A percentile compares a stretch with the other conserved stretches of the same genome.
Conservation (phyloP, 108 stramenopile genomes). For the Aureococcus anophagefferens region DNA sequence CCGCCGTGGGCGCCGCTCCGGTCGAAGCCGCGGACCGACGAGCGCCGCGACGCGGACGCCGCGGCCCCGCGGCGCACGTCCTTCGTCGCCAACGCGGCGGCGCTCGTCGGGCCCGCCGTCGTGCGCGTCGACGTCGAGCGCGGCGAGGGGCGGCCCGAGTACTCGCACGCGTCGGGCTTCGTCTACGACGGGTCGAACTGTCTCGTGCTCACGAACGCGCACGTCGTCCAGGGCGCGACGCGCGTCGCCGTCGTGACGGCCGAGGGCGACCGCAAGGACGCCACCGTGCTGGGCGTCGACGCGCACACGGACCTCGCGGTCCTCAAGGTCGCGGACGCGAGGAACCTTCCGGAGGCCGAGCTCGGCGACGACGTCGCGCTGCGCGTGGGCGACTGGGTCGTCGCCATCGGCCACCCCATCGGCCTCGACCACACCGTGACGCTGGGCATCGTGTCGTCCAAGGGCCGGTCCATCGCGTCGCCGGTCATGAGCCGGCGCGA, state of each 20-base stretch:
- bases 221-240: constrained; percentile 28
- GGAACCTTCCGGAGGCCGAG: no score
- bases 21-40: no score
- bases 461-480: constrained; percentile 17
- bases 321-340: constrained; percentile 12
- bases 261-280: constrained; percentile 28
- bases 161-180: constrained; percentile 33
- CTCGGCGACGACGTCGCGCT: constrained; percentile 1
- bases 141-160: background rate
- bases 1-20: background rate
- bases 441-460: constrained; percentile 36
- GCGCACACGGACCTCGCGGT: constrained; percentile 38
- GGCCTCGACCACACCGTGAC: constrained; percentile 33
- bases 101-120: background rate
- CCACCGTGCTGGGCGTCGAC: constrained; percentile 32
- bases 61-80: background rate
- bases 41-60: no score
- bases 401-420: constrained; percentile 42
- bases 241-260: constrained; percentile 34
- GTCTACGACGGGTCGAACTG: constrained; percentile 27
- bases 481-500: no score
- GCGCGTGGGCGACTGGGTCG: constrained; percentile 41
- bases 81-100: background rate
- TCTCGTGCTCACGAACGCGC: constrained; percentile 41
- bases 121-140: constrained; percentile 1